Percentiles rank a stretch among this genome's conserved stretches.
These are phyloP conservation scores for Musa itinerans DNA, from an alignment of 176 grass and related monocot genomes.

Conservation along the genomic window DNA sequence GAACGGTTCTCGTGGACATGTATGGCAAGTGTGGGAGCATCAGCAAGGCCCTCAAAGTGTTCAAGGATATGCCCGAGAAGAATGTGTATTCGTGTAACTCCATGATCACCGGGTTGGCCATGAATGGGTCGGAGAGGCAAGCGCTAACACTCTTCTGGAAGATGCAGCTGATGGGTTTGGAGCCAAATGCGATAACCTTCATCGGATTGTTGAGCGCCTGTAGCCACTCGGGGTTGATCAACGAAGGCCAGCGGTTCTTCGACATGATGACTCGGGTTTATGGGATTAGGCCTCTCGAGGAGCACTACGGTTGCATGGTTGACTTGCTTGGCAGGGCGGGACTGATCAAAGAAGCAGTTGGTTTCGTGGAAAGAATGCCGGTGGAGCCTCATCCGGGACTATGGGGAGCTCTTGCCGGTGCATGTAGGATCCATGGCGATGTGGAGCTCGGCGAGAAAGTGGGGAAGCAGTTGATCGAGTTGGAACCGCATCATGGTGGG, in stretches of 20 bases:
- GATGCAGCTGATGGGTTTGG: slow-evolving; percentile 43
- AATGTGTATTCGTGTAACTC: slow-evolving; percentile 66
- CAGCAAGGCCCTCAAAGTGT: slow-evolving; percentile 31
- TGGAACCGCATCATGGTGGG: slow-evolving; percentile 53
- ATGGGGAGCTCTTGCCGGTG: slow-evolving; percentile 61
- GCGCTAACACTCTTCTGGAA: slow-evolving; percentile 58
- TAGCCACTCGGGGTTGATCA: slow-evolving; percentile 50
- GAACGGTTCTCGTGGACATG: slow-evolving; percentile 51
- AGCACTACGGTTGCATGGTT: slow-evolving; percentile 68
- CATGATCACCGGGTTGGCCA: slow-evolving; percentile 49
- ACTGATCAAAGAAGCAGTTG: slow-evolving; percentile 42
- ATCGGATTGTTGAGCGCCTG: slow-evolving; percentile 49
- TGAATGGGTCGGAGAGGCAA: slow-evolving; percentile 42
- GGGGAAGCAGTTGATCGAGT: slow-evolving; percentile 43
- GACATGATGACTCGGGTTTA: slow-evolving; percentile 38
- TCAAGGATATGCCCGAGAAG: slow-evolving; percentile 33
- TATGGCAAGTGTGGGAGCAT: slow-evolving; percentile 65
- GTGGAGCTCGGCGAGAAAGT: slow-evolving; percentile 57
- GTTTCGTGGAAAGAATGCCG: slow-evolving; percentile 50
- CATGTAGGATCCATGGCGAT: slow-evolving; percentile 57
- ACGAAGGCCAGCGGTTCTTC: slow-evolving; percentile 43
- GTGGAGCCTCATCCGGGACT: slow-evolving; percentile 48
- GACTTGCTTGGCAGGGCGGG: slow-evolving; percentile 54
- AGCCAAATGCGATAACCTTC: slow-evolving; percentile 52
- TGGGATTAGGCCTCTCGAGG: slow-evolving; percentile 22